Evolutionary conservation across 2,329 filamentous ascomycete genomes (phyloP), one percentile per base, ranked within the genome.

Genomic region (Lasiodiplodia gonubiensis): DNA sequence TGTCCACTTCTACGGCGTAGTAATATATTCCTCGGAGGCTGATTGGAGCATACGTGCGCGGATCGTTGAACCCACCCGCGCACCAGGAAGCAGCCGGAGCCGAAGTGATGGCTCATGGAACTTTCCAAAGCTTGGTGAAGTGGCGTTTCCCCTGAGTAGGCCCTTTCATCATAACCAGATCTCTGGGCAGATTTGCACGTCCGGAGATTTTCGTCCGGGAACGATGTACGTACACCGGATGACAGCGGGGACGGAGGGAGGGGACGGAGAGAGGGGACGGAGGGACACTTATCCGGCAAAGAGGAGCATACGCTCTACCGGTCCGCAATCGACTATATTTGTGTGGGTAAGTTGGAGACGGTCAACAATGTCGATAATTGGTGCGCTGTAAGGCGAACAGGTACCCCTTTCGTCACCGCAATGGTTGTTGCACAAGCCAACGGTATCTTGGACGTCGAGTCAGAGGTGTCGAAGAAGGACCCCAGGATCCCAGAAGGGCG

Each of bases 371-470:
- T 39, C 37, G 2, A 39, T n/a, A 11, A 8, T 8, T 46, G 30
- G 33, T 39, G 53, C 14, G 16, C 35, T 55, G 30, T 33, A 33
- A 8, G 6, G 10, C 51, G 25, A 53, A 21, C n/a, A 12, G 35
- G 12, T 16, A 21, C 18, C 55, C 55, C 55, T 59, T 59, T 59
- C 55, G 55, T 59, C 55, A 59, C 55, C 55, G 55, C 55, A 27
- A 27, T 37, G 18, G 27, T 18, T 23, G 53, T 11, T n/a, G 21
- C 53, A 25, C 35, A 35, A 25, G 35, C 21, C 53, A 11, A 12
- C 57, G 21, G 33, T 33, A 33, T 8, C 10, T 33, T 33, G 7
- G 25, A 48, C 37, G 37, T 35, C 27, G 59, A 21, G 59, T 46
- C 59, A 51, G 46, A 35, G 27, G 12, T 46, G 8, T 30, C 27